These are phyloP conservation scores for Ilex aquifolium DNA, from an alignment of 257 asterid species.

Conservation along the genomic window DNA sequence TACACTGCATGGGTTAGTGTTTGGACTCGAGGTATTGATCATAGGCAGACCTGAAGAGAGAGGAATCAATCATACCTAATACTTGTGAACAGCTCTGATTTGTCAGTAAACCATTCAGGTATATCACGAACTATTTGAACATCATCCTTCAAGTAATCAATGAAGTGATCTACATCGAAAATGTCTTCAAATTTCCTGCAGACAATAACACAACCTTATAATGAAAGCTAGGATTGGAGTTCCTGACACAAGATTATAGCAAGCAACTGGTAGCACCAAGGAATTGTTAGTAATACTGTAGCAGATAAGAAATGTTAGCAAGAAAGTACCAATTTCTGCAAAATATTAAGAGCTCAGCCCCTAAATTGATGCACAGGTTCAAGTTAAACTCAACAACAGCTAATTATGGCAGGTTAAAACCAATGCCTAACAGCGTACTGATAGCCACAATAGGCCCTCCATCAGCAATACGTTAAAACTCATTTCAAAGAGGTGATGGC, in stretches of 20 bases:
- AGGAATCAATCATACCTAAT: slow-evolving; percentile 49
- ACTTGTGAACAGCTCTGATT: slow-evolving; percentile 85
- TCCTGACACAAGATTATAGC: background rate
- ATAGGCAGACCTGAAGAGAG: slow-evolving; percentile 7
- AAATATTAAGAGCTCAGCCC: too few species aligned
- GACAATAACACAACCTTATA: slow-evolving; percentile 7
- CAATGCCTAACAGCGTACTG: too few species aligned
- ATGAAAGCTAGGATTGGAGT: slow-evolving; percentile 1
- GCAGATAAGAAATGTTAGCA: too few species aligned
- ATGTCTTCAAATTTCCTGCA: slow-evolving; percentile 99
- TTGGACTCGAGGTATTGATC: background rate
- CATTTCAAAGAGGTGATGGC: too few species aligned
- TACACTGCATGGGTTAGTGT: too few species aligned
- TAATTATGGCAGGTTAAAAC: too few species aligned
- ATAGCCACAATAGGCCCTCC: too few species aligned
- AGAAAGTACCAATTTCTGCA: too few species aligned
- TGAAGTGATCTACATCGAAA: slow-evolving; percentile 94
- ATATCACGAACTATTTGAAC: slow-evolving; percentile 89
- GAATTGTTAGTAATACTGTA: background rate
- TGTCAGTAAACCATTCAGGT: slow-evolving; percentile 99
- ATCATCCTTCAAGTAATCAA: slow-evolving; percentile 86
- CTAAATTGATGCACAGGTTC: too few species aligned
- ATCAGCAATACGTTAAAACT: too few species aligned
- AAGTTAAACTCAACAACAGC: too few species aligned
- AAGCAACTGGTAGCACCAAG: background rate